These are phyloP conservation scores for Lipomyces spencermartinsiae DNA, from an alignment of 805 yeast species.

Conservation along the genomic window DNA sequence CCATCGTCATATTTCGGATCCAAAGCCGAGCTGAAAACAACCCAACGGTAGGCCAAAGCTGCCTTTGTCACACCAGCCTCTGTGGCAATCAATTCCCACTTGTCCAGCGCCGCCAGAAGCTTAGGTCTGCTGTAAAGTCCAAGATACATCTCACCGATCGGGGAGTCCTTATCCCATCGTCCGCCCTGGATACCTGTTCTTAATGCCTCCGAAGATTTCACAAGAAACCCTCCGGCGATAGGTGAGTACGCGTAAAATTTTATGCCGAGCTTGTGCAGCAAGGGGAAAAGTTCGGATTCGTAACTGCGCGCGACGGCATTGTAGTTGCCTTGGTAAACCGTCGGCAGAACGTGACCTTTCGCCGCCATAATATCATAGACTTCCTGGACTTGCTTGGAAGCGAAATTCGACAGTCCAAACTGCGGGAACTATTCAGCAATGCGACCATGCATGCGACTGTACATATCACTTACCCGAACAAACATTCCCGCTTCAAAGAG, in stretches of 20 bases:
- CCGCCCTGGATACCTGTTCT: conserved; percentile 20
- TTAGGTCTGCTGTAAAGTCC: conserved; percentile 29
- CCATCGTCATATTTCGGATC: conserved; percentile 37
- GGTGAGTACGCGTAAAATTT: conserved; percentile 43
- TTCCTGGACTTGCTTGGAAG: conserved; percentile 35
- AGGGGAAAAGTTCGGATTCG: conserved; percentile 39
- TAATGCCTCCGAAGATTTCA: conserved; percentile 32
- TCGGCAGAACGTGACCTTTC: conserved; percentile 39
- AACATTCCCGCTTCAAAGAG: conserved; percentile 40
- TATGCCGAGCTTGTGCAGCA: conserved; percentile 35
- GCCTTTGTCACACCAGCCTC: conserved; percentile 21
- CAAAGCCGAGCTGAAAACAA: conserved; percentile 37
- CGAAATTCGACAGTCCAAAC: conserved; percentile 42
- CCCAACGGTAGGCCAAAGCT: conserved; percentile 40
- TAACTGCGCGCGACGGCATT: conserved; percentile 38
- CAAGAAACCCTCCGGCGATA: conserved; percentile 34
- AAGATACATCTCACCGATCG: conserved; percentile 16
- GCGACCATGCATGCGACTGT: background rate
- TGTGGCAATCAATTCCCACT: conserved; percentile 12
- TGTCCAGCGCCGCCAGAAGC: conserved; percentile 28
- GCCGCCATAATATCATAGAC: conserved; percentile 30
- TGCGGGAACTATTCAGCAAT: conserved; percentile 1
- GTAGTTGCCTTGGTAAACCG: conserved; percentile 42
- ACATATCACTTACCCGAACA: background rate
- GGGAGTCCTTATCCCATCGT: conserved; percentile 23